A percentile compares a stretch with the other conserved stretches of the same genome.
These are phyloP conservation scores for Tolypocladium endophyticum DNA, from an alignment of 2,329 filamentous ascomycete species.

Conservation along the genomic window DNA sequence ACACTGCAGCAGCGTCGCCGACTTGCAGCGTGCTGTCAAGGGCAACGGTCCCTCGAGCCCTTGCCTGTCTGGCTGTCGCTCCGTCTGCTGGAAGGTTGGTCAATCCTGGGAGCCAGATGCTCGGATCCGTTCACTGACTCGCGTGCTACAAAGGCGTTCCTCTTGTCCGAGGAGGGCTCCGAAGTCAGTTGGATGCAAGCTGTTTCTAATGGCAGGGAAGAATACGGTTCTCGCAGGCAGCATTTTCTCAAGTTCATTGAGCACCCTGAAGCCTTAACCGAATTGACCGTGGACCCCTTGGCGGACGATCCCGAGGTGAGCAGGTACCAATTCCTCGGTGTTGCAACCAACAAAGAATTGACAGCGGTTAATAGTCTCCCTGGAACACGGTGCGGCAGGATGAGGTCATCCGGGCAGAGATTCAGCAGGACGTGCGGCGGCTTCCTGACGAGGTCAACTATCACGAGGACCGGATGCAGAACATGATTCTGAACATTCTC, in stretches of 20 bases:
- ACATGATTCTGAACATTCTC: conserved; percentile 74
- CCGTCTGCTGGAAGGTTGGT: conserved; percentile 80
- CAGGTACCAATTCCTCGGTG: conserved; percentile 4
- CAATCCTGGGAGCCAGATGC: neutral
- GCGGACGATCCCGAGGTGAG: conserved; percentile 61
- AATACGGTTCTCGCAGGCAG: conserved; percentile 61
- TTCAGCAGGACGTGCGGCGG: conserved; percentile 86
- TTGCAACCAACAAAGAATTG: neutral
- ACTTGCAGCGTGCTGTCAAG: conserved; percentile 55
- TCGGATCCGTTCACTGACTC: conserved; percentile 5
- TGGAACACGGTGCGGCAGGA: conserved; percentile 84
- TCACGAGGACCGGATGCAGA: conserved; percentile 66
- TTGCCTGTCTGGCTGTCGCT: conserved; percentile 65
- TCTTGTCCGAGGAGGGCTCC: conserved; percentile 62
- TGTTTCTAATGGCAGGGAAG: conserved; percentile 56
- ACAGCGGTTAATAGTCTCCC: conserved; percentile 51
- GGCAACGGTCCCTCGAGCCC: conserved; percentile 48
- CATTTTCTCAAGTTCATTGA: conserved; percentile 76
- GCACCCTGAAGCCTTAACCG: conserved; percentile 66
- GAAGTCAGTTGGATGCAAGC: conserved; percentile 57
- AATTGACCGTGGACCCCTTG: conserved; percentile 68
- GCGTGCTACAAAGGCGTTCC: conserved; percentile 50
- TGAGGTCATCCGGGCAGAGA: conserved; percentile 75
- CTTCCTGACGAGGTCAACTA: conserved; percentile 91
- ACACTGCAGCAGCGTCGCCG: conserved; percentile 45